Conservation (phyloP, 2,329 filamentous ascomycete species). For the Madurella fahalii region DNA sequence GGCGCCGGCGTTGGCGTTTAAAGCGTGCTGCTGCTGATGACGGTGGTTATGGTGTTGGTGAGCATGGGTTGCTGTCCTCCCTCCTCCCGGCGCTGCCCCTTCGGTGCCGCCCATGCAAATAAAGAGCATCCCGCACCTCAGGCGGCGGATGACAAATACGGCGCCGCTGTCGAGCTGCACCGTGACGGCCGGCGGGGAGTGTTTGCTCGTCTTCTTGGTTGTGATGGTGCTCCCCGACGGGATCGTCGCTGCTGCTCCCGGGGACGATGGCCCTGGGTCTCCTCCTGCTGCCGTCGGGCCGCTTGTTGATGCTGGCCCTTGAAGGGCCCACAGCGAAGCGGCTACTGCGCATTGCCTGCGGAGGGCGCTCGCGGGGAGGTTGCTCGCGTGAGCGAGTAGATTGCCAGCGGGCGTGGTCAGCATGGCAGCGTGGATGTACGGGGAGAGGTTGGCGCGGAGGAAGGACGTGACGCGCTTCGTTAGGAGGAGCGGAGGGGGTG, state of each 20-base stretch:
- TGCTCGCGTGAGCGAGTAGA: slow-evolving; percentile 58
- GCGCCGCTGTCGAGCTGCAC: slow-evolving; percentile 54
- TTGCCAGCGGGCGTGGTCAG: slow-evolving; percentile 58
- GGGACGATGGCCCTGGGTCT: slow-evolving; percentile 3
- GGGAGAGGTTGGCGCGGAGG: slow-evolving; percentile 54
- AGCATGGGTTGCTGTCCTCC: background rate
- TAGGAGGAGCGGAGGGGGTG: slow-evolving; percentile 57
- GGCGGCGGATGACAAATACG: slow-evolving; percentile 54
- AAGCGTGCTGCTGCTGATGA: background rate
- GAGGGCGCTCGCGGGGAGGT: slow-evolving; percentile 51
- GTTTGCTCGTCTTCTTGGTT: slow-evolving; percentile 7
- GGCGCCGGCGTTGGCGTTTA: background rate
- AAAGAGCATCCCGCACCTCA: slow-evolving; percentile 58
- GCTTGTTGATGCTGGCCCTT: slow-evolving; percentile 38
- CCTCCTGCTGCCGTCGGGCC: background rate
- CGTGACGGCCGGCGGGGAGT: slow-evolving; percentile 40
- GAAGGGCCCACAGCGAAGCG: slow-evolving; percentile 57
- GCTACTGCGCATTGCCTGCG: slow-evolving; percentile 62
- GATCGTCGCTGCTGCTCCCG: background rate
- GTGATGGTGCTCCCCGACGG: slow-evolving; percentile 8
- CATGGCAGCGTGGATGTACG: slow-evolving; percentile 55
- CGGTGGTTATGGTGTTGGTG: background rate
- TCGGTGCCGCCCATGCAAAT: slow-evolving; percentile 49
- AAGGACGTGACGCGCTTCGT: slow-evolving; percentile 62
- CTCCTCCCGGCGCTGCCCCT: background rate